Conservation (phyloP, 1,284 basidiomycete genomes). For the Naganishia albida region DNA sequence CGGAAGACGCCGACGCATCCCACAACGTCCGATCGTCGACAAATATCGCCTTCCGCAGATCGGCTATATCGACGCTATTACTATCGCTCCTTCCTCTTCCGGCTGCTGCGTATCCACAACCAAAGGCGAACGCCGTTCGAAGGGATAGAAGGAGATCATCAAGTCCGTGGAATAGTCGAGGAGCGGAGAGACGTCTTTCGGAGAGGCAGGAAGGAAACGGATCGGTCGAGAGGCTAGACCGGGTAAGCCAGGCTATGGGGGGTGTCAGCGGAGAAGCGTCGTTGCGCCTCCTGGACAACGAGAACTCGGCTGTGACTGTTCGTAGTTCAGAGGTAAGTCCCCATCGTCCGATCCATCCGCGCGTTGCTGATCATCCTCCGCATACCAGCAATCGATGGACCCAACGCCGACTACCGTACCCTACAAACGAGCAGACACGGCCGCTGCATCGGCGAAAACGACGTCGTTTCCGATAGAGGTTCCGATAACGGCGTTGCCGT, state of each 20-base stretch:
- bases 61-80: slow-evolving; percentile 11
- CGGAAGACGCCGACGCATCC: not conserved
- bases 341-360: no score
- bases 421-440: slow-evolving; percentile 3
- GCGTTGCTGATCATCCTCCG: not conserved
- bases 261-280: no score
- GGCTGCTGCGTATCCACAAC: slow-evolving; percentile 7
- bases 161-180: not conserved
- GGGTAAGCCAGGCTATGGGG: no score
- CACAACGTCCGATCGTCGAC: not conserved
- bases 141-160: slow-evolving; percentile 20
- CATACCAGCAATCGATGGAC: slow-evolving; percentile 5
- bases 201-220: not conserved
- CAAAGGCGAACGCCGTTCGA: slow-evolving; percentile 2
- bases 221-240: not conserved
- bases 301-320: not conserved
- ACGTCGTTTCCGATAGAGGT: slow-evolving; percentile 20
- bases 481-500: slow-evolving; percentile 41
- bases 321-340: slow-evolving; percentile 14
- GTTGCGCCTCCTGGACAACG: no score
- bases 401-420: slow-evolving; percentile 3
- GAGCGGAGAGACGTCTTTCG: not conserved
- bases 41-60: not conserved
- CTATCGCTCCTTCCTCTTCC: slow-evolving; percentile 11
- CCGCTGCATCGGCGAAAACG: not conserved